A percentile compares a stretch with the other conserved stretches of the same genome.
phyloP scores from a whole-genome alignment of 331 rosid species.

The Rhamnella rubrinervis region DNA sequence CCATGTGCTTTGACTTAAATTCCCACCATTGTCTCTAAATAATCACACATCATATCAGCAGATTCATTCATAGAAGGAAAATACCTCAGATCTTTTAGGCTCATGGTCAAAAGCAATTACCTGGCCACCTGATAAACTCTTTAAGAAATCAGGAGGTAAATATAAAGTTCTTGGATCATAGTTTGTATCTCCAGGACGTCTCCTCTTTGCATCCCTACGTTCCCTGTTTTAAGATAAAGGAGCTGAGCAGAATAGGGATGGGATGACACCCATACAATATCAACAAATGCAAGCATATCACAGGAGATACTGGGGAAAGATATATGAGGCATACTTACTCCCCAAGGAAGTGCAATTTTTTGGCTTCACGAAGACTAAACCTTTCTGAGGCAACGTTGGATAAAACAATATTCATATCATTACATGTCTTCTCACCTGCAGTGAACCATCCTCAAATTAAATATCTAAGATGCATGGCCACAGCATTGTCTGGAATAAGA shows the following conservation, averaged over 20 bases:
- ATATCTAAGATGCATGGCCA: background rate
- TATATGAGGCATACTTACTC: conserved; percentile 47
- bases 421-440: conserved; percentile 48
- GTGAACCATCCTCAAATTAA: conserved; percentile 22
- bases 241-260: conserved; percentile 16
- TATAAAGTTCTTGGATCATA: conserved; percentile 82
- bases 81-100: conserved; percentile 4
- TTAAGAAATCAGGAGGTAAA: conserved; percentile 70
- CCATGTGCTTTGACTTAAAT: conserved; percentile 95
- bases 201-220: conserved; percentile 65
- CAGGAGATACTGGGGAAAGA: conserved; percentile 7
- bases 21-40: conserved; percentile 99
- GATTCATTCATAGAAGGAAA: conserved; percentile 25
- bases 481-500: conserved; percentile 2
- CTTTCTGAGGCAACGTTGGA: conserved; percentile 54
- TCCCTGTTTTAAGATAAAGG: conserved; percentile 49
- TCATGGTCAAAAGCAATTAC: conserved; percentile 36
- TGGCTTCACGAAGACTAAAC: conserved; percentile 63
- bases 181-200: conserved; percentile 63
- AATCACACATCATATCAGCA: conserved; percentile 15
- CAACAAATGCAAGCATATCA: conserved; percentile 13
- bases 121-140: conserved; percentile 78
- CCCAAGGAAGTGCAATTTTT: conserved; percentile 60
- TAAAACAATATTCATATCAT: conserved; percentile 32
- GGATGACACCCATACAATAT: conserved; percentile 1